Conservation (phyloP, 345 rosid genomes). For the Zanthoxylum bungeanum region DNA sequence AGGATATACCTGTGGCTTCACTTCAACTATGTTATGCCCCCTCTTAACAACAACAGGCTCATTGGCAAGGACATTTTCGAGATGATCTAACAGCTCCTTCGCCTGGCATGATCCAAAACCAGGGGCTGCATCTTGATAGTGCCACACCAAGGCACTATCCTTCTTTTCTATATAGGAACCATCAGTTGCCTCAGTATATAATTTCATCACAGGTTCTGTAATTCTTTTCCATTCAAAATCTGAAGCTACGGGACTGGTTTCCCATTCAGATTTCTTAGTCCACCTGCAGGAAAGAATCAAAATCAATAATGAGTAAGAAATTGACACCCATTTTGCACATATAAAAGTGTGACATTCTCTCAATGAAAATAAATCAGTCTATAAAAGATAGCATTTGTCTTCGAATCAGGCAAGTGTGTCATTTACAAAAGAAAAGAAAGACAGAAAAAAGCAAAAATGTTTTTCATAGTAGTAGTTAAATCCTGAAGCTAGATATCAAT, state of each 20-base stretch:
- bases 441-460: no score
- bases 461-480: not conserved
- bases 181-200: conserved; percentile 62
- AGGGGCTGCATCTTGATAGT: conserved; percentile 62
- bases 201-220: conserved; percentile 51
- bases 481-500: not conserved
- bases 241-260: conserved; percentile 30
- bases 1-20: conserved; percentile 53
- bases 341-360: not conserved
- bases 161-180: conserved; percentile 63
- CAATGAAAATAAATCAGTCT: not conserved
- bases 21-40: conserved; percentile 66
- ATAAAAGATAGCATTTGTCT: not conserved
- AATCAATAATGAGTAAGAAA: not conserved
- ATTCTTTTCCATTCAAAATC: conserved; percentile 59
- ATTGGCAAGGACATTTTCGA: conserved; percentile 59
- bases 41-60: conserved; percentile 58
- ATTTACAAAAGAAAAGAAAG: not conserved
- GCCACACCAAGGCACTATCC: conserved; percentile 74
- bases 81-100: conserved; percentile 62
- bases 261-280: conserved; percentile 49
- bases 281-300: conserved; percentile 35
- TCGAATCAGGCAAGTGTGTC: not conserved
- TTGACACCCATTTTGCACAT: not conserved
- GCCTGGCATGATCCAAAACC: conserved; percentile 65